These are phyloP conservation scores for Penicillium arizonense DNA, from an alignment of 495 filamentous ascomycete species.

Conservation along the genomic window DNA sequence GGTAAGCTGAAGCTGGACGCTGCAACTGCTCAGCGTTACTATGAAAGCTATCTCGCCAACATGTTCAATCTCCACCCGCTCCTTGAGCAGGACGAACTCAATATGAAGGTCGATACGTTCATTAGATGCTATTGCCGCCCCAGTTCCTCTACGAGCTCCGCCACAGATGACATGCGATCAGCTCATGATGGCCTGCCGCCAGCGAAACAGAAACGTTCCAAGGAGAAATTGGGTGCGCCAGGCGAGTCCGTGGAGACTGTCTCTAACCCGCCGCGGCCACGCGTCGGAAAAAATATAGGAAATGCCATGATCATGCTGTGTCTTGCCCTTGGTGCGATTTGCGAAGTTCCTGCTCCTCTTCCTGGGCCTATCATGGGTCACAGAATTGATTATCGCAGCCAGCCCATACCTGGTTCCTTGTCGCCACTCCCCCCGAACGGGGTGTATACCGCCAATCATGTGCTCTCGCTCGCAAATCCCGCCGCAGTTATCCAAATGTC, in stretches of 20 bases:
- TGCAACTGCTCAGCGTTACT: slow-evolving; percentile 59
- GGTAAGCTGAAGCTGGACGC: slow-evolving; percentile 64
- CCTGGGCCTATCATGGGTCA: slow-evolving; percentile 54
- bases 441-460: slow-evolving; percentile 10
- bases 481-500: slow-evolving; percentile 21
- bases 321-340: slow-evolving; percentile 44
- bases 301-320: slow-evolving; percentile 80
- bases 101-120: slow-evolving; percentile 52
- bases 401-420: slow-evolving; percentile 25
- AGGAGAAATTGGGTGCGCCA: slow-evolving; percentile 25
- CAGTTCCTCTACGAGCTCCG: slow-evolving; percentile 6
- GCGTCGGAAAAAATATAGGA: slow-evolving; percentile 41
- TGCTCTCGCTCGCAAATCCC: slow-evolving; percentile 28
- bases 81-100: slow-evolving; percentile 56
- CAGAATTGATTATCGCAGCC: slow-evolving; percentile 21
- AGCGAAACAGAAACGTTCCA: slow-evolving; percentile 45
- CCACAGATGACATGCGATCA: not conserved
- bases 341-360: slow-evolving; percentile 53
- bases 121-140: slow-evolving; percentile 35
- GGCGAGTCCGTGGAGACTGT: slow-evolving; percentile 14
- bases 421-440: slow-evolving; percentile 5
- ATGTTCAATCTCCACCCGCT: slow-evolving; percentile 92
- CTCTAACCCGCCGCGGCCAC: slow-evolving; percentile 9
- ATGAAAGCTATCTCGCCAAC: slow-evolving; percentile 70
- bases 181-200: slow-evolving; percentile 24